Conservation (phyloP, 2,329 filamentous ascomycete genomes). For the Colletotrichum sp. region DNA sequence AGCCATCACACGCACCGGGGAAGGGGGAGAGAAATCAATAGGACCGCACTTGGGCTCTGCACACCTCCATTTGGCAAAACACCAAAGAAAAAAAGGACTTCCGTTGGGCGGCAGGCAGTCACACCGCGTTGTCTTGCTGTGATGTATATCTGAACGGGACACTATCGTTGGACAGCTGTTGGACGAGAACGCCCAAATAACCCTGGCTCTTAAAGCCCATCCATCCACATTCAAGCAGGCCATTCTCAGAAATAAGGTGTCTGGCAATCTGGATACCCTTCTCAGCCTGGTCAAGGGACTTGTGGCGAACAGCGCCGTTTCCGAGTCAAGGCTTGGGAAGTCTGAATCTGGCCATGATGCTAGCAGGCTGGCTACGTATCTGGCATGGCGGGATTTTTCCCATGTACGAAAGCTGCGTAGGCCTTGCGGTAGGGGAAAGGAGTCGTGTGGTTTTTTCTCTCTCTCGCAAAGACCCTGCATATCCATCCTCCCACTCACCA, state of each 20-base stretch:
- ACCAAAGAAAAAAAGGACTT: too few species aligned
- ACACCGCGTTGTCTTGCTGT: too few species aligned
- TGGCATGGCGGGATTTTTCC: not conserved
- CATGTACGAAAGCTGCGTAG: not conserved
- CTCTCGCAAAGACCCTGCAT: slow-evolving; percentile 15
- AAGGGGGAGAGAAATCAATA: not conserved
- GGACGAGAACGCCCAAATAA: not conserved
- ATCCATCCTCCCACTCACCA: not conserved
- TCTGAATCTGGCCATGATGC: slow-evolving; percentile 9
- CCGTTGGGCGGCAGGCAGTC: not conserved
- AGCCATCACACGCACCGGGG: slow-evolving; percentile 2
- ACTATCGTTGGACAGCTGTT: not conserved
- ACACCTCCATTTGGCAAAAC: not conserved
- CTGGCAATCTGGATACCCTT: not conserved
- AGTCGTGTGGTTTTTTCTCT: not conserved
- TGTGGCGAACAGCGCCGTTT: slow-evolving; percentile 7
- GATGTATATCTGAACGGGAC: not conserved
- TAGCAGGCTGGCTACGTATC: not conserved
- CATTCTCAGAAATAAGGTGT: not conserved
- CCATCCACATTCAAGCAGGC: not conserved
- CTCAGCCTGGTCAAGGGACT: slow-evolving; percentile 1
- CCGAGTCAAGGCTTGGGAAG: slow-evolving; percentile 9
- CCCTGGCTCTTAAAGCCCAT: not conserved
- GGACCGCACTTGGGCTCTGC: not conserved
- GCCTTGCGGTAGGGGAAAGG: not conserved